Base-by-base conservation (phyloP, 2,329 filamentous ascomycete species). In the Parasarocladium wereldwijsianum region DNA sequence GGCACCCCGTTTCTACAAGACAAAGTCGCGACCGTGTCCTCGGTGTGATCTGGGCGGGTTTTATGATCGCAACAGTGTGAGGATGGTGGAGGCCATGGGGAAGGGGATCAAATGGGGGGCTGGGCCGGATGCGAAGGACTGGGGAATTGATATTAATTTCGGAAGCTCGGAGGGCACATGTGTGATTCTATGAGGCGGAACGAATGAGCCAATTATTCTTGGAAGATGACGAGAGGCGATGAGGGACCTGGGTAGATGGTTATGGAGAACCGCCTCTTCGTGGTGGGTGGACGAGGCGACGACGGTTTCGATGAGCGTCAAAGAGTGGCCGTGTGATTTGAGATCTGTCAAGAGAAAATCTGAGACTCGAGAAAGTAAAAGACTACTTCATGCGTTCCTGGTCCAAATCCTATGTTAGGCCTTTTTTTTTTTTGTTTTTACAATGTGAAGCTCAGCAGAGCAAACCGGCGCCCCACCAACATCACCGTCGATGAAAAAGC, bases 31-130 rank as follows among this genome's bases (percentile, higher is more conserved):
- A 27, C 46, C 48, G 20, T 64, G 59, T 36, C 63, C 57, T 20
- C 44, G 44, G 13, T 65, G 64, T 34, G 48, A 49, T 6, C 39
- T 55, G n/a, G 33, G 36, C 7, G 30, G 24, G 10, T 15, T 31
- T 6, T 70, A 67, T 38, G 63, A 72, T 39, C 48, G 48, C 24
- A 66, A 70, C 42, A 37, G 43, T 30, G 40, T 60, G 14, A 54
- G 64, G 26, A 56, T 66, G 51, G 54, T 71, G 26, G 39, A 54
- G 25, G 40, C 47, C 17, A 53, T 63, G 40, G 50, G 50, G 14
- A 50, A 52, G 32, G 60, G 60, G 13, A 38, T 64, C 24, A 60
- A 62, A 24, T 58, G 62, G 52, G 66, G 66, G 1, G 28, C 46
- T 8, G 66, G 66, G 2, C 60, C 62, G 5, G 46, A 43, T 4